These are phyloP conservation scores for Abortiporus biennis DNA, from an alignment of 1,284 basidiomycete species.

Conservation along the genomic window DNA sequence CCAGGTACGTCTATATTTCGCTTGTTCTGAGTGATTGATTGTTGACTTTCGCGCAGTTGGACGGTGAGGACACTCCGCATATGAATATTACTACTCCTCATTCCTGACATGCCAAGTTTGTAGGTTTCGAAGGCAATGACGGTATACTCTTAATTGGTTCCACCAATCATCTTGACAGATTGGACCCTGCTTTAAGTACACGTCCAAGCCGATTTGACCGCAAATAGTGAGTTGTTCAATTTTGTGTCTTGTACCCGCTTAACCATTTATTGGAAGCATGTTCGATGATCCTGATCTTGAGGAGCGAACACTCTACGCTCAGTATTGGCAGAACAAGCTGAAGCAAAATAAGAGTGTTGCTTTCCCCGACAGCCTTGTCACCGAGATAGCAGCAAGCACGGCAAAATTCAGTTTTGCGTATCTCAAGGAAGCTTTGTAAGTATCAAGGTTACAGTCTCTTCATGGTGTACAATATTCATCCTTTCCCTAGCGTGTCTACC, in stretches of 20 bases:
- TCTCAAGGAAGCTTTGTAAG: slow-evolving; percentile 80
- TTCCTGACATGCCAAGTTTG: not conserved
- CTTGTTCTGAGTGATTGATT: not conserved
- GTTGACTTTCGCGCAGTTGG: not conserved
- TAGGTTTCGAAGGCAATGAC: slow-evolving; percentile 57
- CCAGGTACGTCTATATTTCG: slow-evolving; percentile 43
- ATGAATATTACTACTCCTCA: not conserved
- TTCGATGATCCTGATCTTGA: slow-evolving; percentile 61
- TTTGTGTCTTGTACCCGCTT: not conserved
- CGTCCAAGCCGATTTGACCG: slow-evolving; percentile 81
- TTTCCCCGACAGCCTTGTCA: slow-evolving; percentile 60
- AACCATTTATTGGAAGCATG: slow-evolving; percentile 28
- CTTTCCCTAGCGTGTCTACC: slow-evolving; percentile 46
- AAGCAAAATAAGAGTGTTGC: slow-evolving; percentile 48
- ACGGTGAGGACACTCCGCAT: not conserved
- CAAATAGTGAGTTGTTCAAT: slow-evolving; percentile 57
- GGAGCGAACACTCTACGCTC: slow-evolving; percentile 59
- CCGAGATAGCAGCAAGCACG: slow-evolving; percentile 54
- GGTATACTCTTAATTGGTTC: slow-evolving; percentile 75
- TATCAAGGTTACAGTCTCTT: slow-evolving; percentile 14
- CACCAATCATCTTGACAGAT: slow-evolving; percentile 77
- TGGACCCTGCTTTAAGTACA: slow-evolving; percentile 69
- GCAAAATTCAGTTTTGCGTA: slow-evolving; percentile 75
- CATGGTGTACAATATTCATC: not conserved
- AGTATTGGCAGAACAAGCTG: slow-evolving; percentile 77